These are phyloP conservation scores for Rhynchospora tenuis DNA, from an alignment of 176 grass and related monocot species.

Conservation along the genomic window DNA sequence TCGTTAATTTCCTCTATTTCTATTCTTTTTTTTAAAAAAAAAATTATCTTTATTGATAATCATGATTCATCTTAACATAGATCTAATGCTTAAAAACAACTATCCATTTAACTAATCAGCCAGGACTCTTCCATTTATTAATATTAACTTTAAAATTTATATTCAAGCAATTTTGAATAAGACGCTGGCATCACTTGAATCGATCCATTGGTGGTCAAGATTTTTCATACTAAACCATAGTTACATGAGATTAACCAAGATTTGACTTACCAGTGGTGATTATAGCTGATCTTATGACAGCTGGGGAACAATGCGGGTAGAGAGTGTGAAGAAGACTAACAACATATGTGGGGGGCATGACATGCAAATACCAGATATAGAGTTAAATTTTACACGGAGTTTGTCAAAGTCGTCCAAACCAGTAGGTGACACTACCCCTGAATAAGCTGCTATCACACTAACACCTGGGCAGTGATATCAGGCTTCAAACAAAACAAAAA, in stretches of 20 bases:
- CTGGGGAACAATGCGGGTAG: conserved; percentile 56
- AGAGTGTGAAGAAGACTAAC: conserved; percentile 50
- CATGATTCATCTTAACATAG: no score
- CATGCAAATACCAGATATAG: conserved; percentile 60
- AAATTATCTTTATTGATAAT: no score
- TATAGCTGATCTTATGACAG: conserved; percentile 61
- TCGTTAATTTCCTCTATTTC: no score
- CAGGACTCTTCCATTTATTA: no score
- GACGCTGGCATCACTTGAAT: background rate
- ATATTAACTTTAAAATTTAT: background rate
- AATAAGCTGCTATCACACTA: conserved; percentile 52
- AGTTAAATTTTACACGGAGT: conserved; percentile 41
- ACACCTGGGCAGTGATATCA: conserved; percentile 53
- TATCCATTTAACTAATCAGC: no score
- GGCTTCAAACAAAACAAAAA: conserved; percentile 25
- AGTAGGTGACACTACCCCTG: conserved; percentile 17
- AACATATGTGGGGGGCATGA: conserved; percentile 65
- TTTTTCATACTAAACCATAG: background rate
- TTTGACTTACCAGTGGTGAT: conserved; percentile 51
- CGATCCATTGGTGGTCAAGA: background rate
- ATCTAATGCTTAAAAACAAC: no score
- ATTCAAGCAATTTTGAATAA: background rate
- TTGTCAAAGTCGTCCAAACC: conserved; percentile 8
- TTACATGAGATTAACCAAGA: no score
- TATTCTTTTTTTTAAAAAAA: no score